Conservation (phyloP, 495 filamentous ascomycete genomes). For the Neurospora africana region DNA sequence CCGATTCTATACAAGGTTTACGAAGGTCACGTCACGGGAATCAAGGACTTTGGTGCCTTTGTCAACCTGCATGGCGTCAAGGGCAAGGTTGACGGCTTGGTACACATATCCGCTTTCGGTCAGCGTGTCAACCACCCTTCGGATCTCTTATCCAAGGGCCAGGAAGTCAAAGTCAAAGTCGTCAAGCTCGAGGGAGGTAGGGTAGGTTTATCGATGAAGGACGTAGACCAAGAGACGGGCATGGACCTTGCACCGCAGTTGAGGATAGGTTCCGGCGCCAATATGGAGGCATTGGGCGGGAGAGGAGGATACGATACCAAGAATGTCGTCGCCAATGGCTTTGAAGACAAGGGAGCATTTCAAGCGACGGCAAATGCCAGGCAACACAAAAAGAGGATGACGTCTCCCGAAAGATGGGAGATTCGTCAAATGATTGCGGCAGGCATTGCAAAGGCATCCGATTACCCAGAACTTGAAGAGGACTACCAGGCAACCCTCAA, state of each 20-base stretch:
- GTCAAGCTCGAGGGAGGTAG: slow-evolving; percentile 69
- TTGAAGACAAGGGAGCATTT: slow-evolving; percentile 11
- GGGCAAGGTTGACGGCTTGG: slow-evolving; percentile 85
- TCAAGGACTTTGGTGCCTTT: slow-evolving; percentile 94
- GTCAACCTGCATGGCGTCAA: slow-evolving; percentile 81
- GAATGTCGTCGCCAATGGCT: not conserved
- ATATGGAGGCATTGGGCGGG: slow-evolving; percentile 71
- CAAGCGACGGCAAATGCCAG: slow-evolving; percentile 25
- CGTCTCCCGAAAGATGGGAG: slow-evolving; percentile 93
- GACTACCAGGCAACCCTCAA: slow-evolving; percentile 82
- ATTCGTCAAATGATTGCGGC: slow-evolving; percentile 94
- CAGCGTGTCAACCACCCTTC: slow-evolving; percentile 84
- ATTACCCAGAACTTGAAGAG: slow-evolving; percentile 91
- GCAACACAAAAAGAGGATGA: slow-evolving; percentile 77
- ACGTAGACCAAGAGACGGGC: slow-evolving; percentile 87
- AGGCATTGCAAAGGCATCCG: slow-evolving; percentile 76
- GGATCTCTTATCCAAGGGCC: slow-evolving; percentile 70
- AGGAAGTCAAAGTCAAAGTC: slow-evolving; percentile 88
- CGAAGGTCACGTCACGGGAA: slow-evolving; percentile 74
- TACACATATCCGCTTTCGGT: slow-evolving; percentile 93
- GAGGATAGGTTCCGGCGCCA: slow-evolving; percentile 81
- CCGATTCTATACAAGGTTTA: slow-evolving; percentile 84
- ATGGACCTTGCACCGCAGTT: slow-evolving; percentile 72
- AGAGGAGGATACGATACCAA: slow-evolving; percentile 5
- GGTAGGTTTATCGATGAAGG: slow-evolving; percentile 91